Evolutionary conservation across 2,329 filamentous ascomycete species (phyloP), one percentile per base, ranked within the genome.

Genomic region (Aotearoamyces nothofagi): DNA sequence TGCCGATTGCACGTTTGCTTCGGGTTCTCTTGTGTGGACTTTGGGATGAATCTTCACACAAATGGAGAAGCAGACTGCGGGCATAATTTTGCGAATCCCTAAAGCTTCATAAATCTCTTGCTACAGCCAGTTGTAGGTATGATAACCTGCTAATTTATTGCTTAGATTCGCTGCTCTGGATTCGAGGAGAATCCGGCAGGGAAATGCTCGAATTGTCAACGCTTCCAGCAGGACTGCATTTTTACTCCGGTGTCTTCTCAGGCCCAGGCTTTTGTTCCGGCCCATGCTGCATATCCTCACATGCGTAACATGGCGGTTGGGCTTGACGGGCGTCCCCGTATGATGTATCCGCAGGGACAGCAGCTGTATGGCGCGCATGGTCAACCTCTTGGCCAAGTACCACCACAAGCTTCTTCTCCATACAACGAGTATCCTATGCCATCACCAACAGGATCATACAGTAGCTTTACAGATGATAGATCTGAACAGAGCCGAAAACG

Each of bases 211-310:
- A 81, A 81, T 50, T 82, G 76, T 47, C 61, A 73, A 38, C 63
- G 76, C 26, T 82, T 81, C 55, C 75, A 76, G 39, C 76, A 81
- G 52, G 74, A 79, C 47, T 82, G 77, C 54, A 70, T 82, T 52
- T 82, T 82, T 52, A 80, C 75, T 1, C 76, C 77, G 3, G 76
- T 82, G 14, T 79, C 73, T 3, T 76, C 74, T 8, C 75, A 80
- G 53, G 70, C 74, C 6, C 75, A 79, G 50, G 76, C 77, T 8
- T 81, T 81, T 45, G 76, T 81, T 17, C 76, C 76, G 5, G 75
- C 74, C 7, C 72, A 79, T 47, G 72, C 75, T 5, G 69, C 74
- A 33, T 78, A 66, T 37, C 63, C 65, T 10, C 56, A 63, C 42
- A 47, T 67, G 45, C 57, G 61, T 32, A 59, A 59, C 38, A 43